Evolutionary conservation across 2,329 filamentous ascomycete genomes (phyloP).

Genomic region (Cladosporium sp.): DNA sequence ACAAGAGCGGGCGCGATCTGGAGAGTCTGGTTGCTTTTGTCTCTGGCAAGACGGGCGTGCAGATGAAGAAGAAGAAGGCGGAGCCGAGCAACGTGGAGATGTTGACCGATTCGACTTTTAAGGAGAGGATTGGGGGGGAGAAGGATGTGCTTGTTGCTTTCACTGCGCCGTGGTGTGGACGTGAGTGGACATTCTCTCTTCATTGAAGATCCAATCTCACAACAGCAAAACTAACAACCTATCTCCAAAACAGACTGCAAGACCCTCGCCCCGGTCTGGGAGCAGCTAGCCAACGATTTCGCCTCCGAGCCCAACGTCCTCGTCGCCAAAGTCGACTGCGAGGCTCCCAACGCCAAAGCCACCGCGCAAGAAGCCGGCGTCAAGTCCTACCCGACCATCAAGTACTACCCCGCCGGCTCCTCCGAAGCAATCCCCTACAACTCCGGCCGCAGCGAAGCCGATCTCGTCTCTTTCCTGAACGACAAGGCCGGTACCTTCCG

Average conservation of each 20-base stretch:
- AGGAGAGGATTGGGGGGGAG: slow-evolving; percentile 73
- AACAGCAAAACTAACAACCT: slow-evolving; percentile 11
- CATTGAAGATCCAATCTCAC: neutral
- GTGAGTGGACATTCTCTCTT: slow-evolving; percentile 71
- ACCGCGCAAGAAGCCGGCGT: slow-evolving; percentile 75
- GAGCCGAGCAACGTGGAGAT: slow-evolving; percentile 74
- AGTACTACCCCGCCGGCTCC: slow-evolving; percentile 89
- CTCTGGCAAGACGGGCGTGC: slow-evolving; percentile 80
- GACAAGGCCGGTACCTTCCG: slow-evolving; percentile 86
- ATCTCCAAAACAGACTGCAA: slow-evolving; percentile 81
- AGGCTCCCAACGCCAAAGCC: slow-evolving; percentile 80
- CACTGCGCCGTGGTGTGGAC: slow-evolving; percentile 97
- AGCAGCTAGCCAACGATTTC: slow-evolving; percentile 81
- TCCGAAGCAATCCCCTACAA: slow-evolving; percentile 70
- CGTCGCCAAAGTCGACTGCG: slow-evolving; percentile 93
- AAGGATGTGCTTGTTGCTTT: slow-evolving; percentile 94
- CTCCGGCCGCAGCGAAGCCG: slow-evolving; percentile 73
- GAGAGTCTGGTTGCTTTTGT: slow-evolving; percentile 83
- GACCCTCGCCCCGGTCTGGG: slow-evolving; percentile 84
- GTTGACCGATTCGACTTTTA: slow-evolving; percentile 78
- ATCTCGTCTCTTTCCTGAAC: slow-evolving; percentile 81
- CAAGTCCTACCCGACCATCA: slow-evolving; percentile 91
- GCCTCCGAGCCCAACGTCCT: slow-evolving; percentile 73
- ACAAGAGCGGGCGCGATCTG: slow-evolving; percentile 81
- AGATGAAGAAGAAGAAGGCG: slow-evolving; percentile 70